A percentile compares a stretch with the other conserved stretches of the same genome.
Evolutionary conservation across 495 filamentous ascomycete species (phyloP).

Genomic region (Apiosordaria backusii): DNA sequence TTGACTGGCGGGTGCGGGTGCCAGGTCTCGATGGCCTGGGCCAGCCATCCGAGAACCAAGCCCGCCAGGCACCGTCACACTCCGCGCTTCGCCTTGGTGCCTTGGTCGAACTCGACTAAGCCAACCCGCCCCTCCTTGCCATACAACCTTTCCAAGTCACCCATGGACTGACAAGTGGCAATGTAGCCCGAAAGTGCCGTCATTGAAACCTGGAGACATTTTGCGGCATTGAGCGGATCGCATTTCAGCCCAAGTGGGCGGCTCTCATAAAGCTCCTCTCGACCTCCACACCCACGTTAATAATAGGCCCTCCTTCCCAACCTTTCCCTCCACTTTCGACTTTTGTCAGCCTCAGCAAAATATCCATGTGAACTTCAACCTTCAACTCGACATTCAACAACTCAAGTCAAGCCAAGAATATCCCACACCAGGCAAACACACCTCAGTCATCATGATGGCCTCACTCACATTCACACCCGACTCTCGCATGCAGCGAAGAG

Average conservation of each 20-base stretch:
- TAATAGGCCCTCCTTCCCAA: conserved; percentile 11
- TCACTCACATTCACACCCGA: conserved; percentile 25
- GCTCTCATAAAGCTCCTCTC: conserved; percentile 19
- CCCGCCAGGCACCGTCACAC: conserved; percentile 29
- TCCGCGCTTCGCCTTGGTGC: conserved; percentile 17
- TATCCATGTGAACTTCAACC: conserved; percentile 9
- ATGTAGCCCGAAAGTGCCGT: conserved; percentile 35
- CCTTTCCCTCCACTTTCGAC: conserved; percentile 7
- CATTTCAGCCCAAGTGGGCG: conserved; percentile 38
- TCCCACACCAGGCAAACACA: conserved; percentile 14
- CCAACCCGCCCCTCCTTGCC: conserved; percentile 20
- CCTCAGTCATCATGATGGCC: conserved; percentile 29
- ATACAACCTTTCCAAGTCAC: conserved; percentile 25
- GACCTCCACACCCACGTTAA: conserved; percentile 21
- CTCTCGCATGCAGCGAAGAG: conserved; percentile 33
- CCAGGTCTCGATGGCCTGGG: conserved; percentile 17
- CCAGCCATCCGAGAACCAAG: conserved; percentile 15
- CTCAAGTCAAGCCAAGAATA: neutral
- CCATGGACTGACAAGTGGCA: conserved; percentile 43
- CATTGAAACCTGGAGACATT: conserved; percentile 29
- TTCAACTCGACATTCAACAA: neutral
- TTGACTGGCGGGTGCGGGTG: conserved; percentile 3
- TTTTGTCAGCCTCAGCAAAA: neutral
- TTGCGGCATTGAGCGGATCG: conserved; percentile 28
- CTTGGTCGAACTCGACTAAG: conserved; percentile 31